Evolutionary conservation across 768 basidiomycete species (phyloP).

Genomic region (Austroboletus eburneus): DNA sequence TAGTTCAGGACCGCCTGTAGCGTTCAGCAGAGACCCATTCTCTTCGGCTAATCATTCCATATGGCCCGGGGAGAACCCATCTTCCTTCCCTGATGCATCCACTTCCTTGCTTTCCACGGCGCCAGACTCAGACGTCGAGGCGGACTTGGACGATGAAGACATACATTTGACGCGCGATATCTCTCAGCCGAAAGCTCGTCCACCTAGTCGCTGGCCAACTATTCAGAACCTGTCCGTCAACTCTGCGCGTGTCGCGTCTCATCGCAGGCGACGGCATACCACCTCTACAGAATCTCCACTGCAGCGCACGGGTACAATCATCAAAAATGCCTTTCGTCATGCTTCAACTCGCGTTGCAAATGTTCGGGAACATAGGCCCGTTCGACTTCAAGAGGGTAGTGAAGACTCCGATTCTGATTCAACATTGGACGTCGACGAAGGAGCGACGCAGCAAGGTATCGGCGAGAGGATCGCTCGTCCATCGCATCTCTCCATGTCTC

Average conservation of each 20-base stretch:
- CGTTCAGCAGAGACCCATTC: slow-evolving; percentile 46
- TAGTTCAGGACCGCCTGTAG: slow-evolving; percentile 18
- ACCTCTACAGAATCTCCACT: slow-evolving; percentile 59
- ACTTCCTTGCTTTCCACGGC: slow-evolving; percentile 47
- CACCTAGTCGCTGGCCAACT: slow-evolving; percentile 25
- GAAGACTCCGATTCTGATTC: slow-evolving; percentile 29
- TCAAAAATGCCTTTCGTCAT: slow-evolving; percentile 56
- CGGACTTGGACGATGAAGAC: slow-evolving; percentile 54
- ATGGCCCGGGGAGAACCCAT: slow-evolving; percentile 34
- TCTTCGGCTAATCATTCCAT: slow-evolving; percentile 36
- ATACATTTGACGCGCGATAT: slow-evolving; percentile 49
- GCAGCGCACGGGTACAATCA: slow-evolving; percentile 54
- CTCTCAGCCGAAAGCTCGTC: slow-evolving; percentile 30
- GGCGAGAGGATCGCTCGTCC: slow-evolving; percentile 34
- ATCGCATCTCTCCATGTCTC: slow-evolving; percentile 40
- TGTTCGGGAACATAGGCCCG: slow-evolving; percentile 55
- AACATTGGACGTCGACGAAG: slow-evolving; percentile 35
- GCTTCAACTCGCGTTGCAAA: slow-evolving; percentile 83
- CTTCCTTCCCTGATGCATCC: slow-evolving; percentile 47
- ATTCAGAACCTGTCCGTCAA: slow-evolving; percentile 34
- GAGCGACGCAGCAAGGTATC: slow-evolving; percentile 31
- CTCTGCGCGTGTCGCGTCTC: slow-evolving; percentile 44
- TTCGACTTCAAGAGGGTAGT: slow-evolving; percentile 49
- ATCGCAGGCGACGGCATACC: slow-evolving; percentile 38
- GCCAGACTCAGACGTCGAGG: slow-evolving; percentile 33